A percentile compares a stretch with the other conserved stretches of the same genome.
These are phyloP conservation scores for Colletotrichum tabaci DNA, from an alignment of 2,329 filamentous ascomycete genomes.

Conservation along the genomic window DNA sequence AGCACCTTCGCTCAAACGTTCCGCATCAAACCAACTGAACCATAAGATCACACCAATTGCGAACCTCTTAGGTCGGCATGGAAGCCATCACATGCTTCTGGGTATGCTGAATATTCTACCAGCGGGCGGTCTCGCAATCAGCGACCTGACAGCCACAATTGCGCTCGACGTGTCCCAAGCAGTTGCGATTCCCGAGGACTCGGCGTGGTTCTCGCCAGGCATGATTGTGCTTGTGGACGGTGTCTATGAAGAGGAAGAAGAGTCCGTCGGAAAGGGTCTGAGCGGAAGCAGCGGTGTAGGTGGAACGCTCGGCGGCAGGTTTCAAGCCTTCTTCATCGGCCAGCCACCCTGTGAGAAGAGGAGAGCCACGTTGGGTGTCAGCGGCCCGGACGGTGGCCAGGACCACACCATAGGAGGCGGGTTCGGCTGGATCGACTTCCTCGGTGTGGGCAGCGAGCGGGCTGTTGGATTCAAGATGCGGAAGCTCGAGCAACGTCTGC, in stretches of 20 bases:
- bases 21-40: constrained; percentile 75
- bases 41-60: constrained; percentile 92
- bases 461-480: constrained; percentile 88
- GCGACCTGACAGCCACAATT: constrained; percentile 91
- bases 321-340: constrained; percentile 91
- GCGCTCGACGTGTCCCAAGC: constrained; percentile 86
- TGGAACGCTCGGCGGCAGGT: constrained; percentile 91
- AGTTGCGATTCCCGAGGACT: constrained; percentile 85
- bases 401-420: constrained; percentile 80
- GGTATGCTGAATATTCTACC: constrained; percentile 87
- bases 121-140: constrained; percentile 85
- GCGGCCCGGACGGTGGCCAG: constrained; percentile 69
- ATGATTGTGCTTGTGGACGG: constrained; percentile 98
- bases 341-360: constrained; percentile 93
- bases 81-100: constrained; percentile 87
- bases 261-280: constrained; percentile 76
- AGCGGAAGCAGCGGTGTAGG: constrained; percentile 87
- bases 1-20: constrained; percentile 69
- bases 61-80: constrained; percentile 82
- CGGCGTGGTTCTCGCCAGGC: constrained; percentile 92
- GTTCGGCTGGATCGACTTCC: constrained; percentile 97
- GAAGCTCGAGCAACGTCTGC: constrained; percentile 79
- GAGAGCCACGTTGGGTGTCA: constrained; percentile 82
- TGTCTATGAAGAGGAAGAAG: constrained; percentile 94
- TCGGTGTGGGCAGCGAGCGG: constrained; percentile 91